phyloP scores from a whole-genome alignment of 192 early-diverging fungal genomes.

The Gaertneriomyces sp. region DNA sequence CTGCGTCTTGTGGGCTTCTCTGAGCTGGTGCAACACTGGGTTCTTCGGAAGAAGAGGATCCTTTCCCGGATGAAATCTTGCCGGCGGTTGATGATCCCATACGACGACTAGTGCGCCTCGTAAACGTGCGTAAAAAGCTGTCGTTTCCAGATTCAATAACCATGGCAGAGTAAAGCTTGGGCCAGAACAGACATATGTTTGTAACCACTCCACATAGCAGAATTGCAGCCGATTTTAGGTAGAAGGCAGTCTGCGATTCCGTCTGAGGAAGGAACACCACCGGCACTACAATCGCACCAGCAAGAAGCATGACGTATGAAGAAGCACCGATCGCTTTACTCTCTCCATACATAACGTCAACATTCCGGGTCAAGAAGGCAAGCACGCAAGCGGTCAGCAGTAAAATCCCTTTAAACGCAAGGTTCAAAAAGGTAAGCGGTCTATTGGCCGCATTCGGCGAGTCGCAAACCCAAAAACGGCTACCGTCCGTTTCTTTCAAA shows the following conservation, averaged over 20 bases:
- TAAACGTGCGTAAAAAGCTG: background rate
- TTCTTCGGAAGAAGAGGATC: background rate
- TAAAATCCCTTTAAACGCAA: slow-evolving; percentile 3
- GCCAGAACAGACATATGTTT: slow-evolving; percentile 18
- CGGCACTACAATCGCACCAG: slow-evolving; percentile 9
- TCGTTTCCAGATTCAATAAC: background rate
- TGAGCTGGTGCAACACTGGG: background rate
- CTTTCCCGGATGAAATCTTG: background rate
- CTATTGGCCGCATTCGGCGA: slow-evolving; percentile 7
- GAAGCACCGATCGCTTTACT: slow-evolving; percentile 16
- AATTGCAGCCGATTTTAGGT: slow-evolving; percentile 21
- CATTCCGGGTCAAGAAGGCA: slow-evolving; percentile 18
- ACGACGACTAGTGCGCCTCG: background rate
- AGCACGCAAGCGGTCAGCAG: slow-evolving; percentile 15
- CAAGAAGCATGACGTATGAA: slow-evolving; percentile 15
- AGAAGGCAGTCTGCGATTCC: background rate
- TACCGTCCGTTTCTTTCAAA: background rate
- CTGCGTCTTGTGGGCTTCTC: background rate
- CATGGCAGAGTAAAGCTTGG: slow-evolving; percentile 4
- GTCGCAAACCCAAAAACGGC: slow-evolving; percentile 11
- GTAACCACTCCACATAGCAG: slow-evolving; percentile 9
- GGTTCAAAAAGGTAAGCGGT: slow-evolving; percentile 4
- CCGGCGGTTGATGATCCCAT: background rate
- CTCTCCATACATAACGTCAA: slow-evolving; percentile 16
- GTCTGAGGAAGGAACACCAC: slow-evolving; percentile 20